phyloP scores from a whole-genome alignment of 2,329 filamentous ascomycete species.

The Trichoderma sp. region DNA sequence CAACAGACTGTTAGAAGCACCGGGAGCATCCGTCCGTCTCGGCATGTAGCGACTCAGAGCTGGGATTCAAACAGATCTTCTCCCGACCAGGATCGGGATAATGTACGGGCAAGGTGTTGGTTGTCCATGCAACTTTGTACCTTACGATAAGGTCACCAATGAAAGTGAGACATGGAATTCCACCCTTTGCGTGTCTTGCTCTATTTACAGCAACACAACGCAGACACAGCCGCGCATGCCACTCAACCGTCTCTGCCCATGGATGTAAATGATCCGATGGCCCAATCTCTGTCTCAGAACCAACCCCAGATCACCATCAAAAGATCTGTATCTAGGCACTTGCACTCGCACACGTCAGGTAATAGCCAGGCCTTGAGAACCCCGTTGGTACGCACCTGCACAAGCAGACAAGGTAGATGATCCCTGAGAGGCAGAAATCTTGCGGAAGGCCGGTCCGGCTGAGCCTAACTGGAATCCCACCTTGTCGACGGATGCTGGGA shows the following conservation, averaged over 20 bases:
- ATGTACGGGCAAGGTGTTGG: too few relatives aligned
- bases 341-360: too few relatives aligned
- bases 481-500: neutral
- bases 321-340: neutral
- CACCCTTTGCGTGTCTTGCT: conserved; percentile 18
- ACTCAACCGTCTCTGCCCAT: neutral
- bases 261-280: neutral
- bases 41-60: neutral
- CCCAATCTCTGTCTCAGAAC: neutral
- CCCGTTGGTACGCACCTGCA: neutral
- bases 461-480: conserved; percentile 18
- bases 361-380: too few relatives aligned
- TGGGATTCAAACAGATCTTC: neutral
- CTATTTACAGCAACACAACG: conserved; percentile 5
- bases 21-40: too few relatives aligned
- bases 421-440: conserved; percentile 1
- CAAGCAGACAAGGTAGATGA: neutral
- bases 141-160: too few relatives aligned
- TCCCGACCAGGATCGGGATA: neutral
- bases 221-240: neutral
- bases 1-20: neutral
- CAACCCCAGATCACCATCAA: too few relatives aligned
- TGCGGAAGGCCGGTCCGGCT: conserved; percentile 22
- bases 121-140: too few relatives aligned
- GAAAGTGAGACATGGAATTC: neutral